These are phyloP conservation scores for Chaetomium olivaceum DNA, from an alignment of 2,329 filamentous ascomycete species.

Conservation along the genomic window DNA sequence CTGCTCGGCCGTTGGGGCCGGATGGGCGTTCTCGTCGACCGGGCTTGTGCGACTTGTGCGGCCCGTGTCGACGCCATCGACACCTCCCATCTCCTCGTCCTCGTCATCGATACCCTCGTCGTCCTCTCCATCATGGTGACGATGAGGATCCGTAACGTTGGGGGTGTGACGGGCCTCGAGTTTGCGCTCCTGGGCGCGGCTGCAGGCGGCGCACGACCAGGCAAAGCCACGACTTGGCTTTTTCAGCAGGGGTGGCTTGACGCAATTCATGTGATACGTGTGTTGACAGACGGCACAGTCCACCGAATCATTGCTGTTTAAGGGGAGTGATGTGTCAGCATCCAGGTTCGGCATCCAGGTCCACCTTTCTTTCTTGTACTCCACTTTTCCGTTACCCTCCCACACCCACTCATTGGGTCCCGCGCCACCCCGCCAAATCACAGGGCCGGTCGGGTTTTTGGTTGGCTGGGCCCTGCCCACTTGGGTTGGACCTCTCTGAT, in stretches of 20 bases:
- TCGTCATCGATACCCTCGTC: conserved; percentile 68
- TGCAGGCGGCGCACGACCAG: conserved; percentile 96
- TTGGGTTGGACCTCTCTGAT: conserved; percentile 1
- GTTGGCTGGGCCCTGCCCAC: conserved; percentile 11
- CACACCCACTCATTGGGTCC: conserved; percentile 6
- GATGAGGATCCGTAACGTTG: conserved; percentile 63
- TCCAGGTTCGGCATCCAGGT: conserved; percentile 23
- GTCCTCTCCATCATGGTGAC: conserved; percentile 64
- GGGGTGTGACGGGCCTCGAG: conserved; percentile 88
- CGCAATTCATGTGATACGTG: conserved; percentile 98
- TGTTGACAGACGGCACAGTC: conserved; percentile 93
- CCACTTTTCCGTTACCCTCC: neutral
- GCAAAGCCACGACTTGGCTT: conserved; percentile 97
- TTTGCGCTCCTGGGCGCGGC: conserved; percentile 90
- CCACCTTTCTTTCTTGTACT: conserved; percentile 22
- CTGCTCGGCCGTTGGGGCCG: conserved; percentile 75
- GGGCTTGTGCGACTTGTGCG: conserved; percentile 65
- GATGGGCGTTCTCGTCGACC: conserved; percentile 58
- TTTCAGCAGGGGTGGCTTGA: conserved; percentile 85
- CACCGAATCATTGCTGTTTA: conserved; percentile 79
- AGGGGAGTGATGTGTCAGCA: conserved; percentile 35
- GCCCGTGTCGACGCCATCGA: conserved; percentile 38
- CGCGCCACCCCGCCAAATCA: conserved; percentile 26
- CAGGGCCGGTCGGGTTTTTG: conserved; percentile 13
- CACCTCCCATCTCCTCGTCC: conserved; percentile 63